These are phyloP conservation scores for Decorospora gaudefroyi DNA, from an alignment of 2,329 filamentous ascomycete genomes.

Conservation along the genomic window DNA sequence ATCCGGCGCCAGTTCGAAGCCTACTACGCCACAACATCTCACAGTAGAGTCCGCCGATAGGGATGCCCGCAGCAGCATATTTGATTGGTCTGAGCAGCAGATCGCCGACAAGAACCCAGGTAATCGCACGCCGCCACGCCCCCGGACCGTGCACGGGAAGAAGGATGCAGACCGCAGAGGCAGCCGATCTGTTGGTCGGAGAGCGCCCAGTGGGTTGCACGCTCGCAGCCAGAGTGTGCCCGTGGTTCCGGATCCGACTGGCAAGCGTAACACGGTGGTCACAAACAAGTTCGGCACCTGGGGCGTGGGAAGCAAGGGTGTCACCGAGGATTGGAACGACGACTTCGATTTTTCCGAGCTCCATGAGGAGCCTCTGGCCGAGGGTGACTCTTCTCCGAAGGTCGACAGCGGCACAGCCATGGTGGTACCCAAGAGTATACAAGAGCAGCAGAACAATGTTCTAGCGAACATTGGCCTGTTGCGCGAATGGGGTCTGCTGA, in stretches of 20 bases:
- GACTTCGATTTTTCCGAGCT: constrained; percentile 77
- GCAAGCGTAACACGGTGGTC: constrained; percentile 59
- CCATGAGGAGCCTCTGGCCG: constrained; percentile 46
- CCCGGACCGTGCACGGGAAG: constrained; percentile 76
- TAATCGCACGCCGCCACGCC: constrained; percentile 64
- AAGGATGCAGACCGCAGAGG: constrained; percentile 72
- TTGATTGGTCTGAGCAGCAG: constrained; percentile 76
- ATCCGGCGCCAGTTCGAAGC: constrained; percentile 43
- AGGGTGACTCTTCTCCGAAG: constrained; percentile 46
- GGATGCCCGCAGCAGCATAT: constrained; percentile 66
- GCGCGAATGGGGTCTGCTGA: constrained; percentile 76
- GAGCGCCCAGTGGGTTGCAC: constrained; percentile 70
- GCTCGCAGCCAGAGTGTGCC: constrained; percentile 82
- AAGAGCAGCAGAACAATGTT: constrained; percentile 79
- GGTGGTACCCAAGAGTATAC: constrained; percentile 78
- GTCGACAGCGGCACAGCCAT: constrained; percentile 58
- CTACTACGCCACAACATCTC: constrained; percentile 47
- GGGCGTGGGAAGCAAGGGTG: constrained; percentile 77
- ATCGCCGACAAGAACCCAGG: constrained; percentile 64
- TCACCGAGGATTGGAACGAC: constrained; percentile 87
- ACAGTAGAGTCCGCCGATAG: constrained; percentile 46
- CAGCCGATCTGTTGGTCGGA: constrained; percentile 68
- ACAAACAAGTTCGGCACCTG: constrained; percentile 79
- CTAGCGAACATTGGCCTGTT: constrained; percentile 84
- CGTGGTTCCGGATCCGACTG: constrained; percentile 63